phyloP scores from a whole-genome alignment of 805 yeast genomes.

The Lipomyces yamanashiensis region DNA sequence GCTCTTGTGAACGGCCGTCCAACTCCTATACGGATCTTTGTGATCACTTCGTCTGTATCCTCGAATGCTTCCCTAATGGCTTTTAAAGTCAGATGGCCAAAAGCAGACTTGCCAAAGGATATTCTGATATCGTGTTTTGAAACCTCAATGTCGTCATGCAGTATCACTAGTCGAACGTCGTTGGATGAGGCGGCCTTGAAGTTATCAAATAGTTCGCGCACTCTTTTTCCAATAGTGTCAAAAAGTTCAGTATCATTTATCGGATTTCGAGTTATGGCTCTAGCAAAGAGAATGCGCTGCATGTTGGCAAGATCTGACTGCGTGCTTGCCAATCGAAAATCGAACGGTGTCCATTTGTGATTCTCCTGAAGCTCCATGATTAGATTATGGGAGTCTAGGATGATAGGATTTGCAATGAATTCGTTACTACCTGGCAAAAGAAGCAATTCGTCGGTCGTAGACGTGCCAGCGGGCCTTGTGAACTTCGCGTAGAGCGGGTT shows the following conservation, averaged over 20 bases:
- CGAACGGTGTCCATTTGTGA: neutral
- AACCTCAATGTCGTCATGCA: constrained; percentile 2
- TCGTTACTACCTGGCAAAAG: neutral
- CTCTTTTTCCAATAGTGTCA: neutral
- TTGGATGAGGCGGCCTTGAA: neutral
- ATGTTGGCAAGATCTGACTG: too few relatives aligned
- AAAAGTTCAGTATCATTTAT: neutral
- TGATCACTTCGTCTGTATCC: neutral
- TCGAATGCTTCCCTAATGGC: neutral
- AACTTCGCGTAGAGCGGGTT: neutral
- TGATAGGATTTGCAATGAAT: neutral
- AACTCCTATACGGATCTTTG: neutral
- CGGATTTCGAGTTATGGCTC: neutral
- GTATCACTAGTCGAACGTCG: neutral
- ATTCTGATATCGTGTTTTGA: neutral
- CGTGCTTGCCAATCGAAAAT: too few relatives aligned
- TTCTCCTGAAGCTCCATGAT: neutral
- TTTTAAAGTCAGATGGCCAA: neutral
- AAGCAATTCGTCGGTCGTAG: neutral
- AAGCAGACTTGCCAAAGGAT: neutral
- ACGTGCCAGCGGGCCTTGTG: neutral
- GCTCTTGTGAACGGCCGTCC: neutral
- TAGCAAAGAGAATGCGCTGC: neutral
- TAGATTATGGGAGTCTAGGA: too few relatives aligned
- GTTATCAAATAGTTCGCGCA: neutral